Evolutionary conservation across 1,139 yeast species (phyloP), one percentile per base, ranked within the genome.

Genomic region (Saccharomyces hybrid): DNA sequence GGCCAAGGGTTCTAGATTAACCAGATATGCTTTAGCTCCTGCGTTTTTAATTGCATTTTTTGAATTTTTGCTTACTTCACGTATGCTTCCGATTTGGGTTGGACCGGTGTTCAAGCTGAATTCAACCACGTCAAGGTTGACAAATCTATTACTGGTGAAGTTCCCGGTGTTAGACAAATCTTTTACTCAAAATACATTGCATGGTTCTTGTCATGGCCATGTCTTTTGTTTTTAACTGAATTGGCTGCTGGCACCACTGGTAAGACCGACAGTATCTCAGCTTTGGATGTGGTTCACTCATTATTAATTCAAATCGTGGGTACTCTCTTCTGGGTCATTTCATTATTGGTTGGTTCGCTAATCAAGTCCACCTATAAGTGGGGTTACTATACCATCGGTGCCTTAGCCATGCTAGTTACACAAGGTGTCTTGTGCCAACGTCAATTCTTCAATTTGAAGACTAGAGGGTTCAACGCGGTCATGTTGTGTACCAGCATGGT

Each of bases 141-240:
- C 55, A 47, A 27, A 2, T 42, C 59, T 3, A 55, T 58, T 28
- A 58, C 58, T 16, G 54, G 56, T 19, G 34, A 48, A 28, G 68
- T 60, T 27, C 71, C 75, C 14, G 75, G 73, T 49, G 68, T 71
- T 29, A 78, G 88, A 70, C 86, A 83, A 68, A 73, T 83, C 63
- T 83, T 82, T 66, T 83, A 83, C 63, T 78, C 79, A 16, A 78
- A 81, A 66, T 83, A 73, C 63, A 75, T 83, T 63, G 87, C 83
- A 34, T 84, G 84, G 82, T 81, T 82, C 73, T 71, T 83, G 64
- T 75, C 81, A 16, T 82, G 65, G 66, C 71, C 72, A 19, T 54
- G 59, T 24, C 44, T 68, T 5, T 60, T 70, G 27, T 66, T 63
- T 56, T 41, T 61, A 11, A 56, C 64, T 53, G 71, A 67, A 51